Evolutionary conservation across 352 stramenopile genomes (phyloP).

Genomic region (Thraustochytrium sp.): DNA sequence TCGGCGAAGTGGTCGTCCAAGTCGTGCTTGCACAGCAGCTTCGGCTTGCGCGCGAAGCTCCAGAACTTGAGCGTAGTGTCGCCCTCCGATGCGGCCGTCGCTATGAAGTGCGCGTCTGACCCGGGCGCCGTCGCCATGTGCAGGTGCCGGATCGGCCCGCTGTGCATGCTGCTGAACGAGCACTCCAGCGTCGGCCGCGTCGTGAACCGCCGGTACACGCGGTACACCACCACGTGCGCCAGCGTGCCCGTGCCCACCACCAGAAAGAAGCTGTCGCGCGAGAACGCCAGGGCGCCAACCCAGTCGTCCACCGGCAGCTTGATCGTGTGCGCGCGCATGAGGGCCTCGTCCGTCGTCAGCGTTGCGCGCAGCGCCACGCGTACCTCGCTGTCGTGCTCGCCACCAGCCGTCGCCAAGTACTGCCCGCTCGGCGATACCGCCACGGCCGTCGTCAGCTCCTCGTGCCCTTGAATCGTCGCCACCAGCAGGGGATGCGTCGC

Average conservation of each 20-base stretch:
- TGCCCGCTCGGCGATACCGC: not conserved
- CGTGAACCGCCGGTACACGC: not conserved
- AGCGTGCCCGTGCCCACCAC: not conserved
- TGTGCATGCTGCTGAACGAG: not conserved
- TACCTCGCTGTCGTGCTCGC: constrained; percentile 4
- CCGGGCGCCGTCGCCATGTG: not conserved
- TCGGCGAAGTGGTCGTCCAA: not conserved
- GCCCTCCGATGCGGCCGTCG: not conserved
- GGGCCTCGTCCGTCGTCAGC: not conserved
- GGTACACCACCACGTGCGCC: not conserved
- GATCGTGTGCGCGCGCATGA: not conserved
- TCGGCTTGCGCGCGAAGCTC: not conserved
- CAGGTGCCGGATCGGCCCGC: not conserved
- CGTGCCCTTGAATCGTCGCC: not conserved
- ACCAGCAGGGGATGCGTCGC: not conserved
- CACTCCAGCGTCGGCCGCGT: not conserved
- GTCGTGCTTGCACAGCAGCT: not conserved
- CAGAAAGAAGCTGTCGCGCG: not conserved
- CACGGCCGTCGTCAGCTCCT: not conserved
- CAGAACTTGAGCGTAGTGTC: constrained; percentile 8
- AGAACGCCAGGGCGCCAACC: not conserved
- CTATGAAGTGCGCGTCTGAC: not conserved
- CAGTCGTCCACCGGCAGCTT: not conserved
- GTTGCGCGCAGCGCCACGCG: not conserved
- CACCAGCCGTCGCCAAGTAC: not conserved